Evolutionary conservation across 1,284 basidiomycete genomes (phyloP), one percentile per base, ranked within the genome.

Genomic region (Dichomitus squalens): DNA sequence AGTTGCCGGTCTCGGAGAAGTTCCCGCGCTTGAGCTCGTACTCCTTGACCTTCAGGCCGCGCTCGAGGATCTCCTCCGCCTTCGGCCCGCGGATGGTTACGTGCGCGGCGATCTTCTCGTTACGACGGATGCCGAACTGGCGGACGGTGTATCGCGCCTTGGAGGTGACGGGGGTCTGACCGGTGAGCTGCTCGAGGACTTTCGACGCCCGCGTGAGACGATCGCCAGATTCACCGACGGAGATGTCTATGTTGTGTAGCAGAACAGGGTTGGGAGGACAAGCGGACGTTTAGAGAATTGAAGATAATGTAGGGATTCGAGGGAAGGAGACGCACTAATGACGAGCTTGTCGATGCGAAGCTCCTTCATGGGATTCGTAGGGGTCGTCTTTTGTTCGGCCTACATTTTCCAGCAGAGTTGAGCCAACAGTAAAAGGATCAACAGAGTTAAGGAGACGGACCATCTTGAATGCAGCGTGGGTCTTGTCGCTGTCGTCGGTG

Each of bases 141-240:
- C 96, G 95, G 79, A 99, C 95, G 71, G 97, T 99, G 92, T 97
- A 99, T 70, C 96, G 94, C 64, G 96, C 96, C 87, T 98, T 99
- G 77, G 95, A 97, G 70, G 96, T 98, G 70, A 99, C 96, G 73
- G 97, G 96, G 58, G 96, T 95, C 85, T 99, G 96, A 73, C 96
- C 97, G 68, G 96, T 99, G 64, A 99, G 90, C 81, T 99, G 97
- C 81, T 99, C 97, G 72, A 99, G 85, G 68, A 99, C 96, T 83
- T 99, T 99, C 77, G 96, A 95, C 61, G 96, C 96, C 82, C 97
- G 93, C 68, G 97, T 99, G 70, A 99, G 85, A 77, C 96, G 88
- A 88, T 99, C 96, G 82, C 96, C 96, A 70, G 96, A 98, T 85
- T 98, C 96, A 76, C 97, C 96, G 71, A 99, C 97, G 71, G 95